Conservation (phyloP, 1,284 basidiomycete species). For the Microbotryum violaceum region DNA sequence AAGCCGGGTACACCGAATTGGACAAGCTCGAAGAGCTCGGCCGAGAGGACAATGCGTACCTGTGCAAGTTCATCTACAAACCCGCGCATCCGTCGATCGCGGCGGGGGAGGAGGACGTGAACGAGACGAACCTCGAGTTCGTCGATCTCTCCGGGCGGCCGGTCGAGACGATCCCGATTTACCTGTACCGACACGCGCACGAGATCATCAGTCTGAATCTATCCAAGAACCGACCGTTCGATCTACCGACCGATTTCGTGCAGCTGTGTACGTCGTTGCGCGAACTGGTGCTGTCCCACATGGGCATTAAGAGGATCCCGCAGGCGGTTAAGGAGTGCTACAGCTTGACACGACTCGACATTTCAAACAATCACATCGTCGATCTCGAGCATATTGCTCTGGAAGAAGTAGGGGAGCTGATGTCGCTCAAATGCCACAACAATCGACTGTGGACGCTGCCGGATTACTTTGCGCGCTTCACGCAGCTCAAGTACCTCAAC, state of each 20-base stretch:
- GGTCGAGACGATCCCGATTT: constrained; percentile 82
- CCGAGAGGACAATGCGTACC: constrained; percentile 71
- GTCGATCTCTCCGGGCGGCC: constrained; percentile 78
- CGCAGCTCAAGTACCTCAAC: constrained; percentile 69
- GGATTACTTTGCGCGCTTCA: constrained; percentile 70
- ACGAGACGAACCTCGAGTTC: constrained; percentile 63
- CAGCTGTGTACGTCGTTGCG: constrained; percentile 77
- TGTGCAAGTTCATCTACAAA: constrained; percentile 70
- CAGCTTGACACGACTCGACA: constrained; percentile 73
- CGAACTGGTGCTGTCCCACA: constrained; percentile 81
- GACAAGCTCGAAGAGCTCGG: constrained; percentile 77
- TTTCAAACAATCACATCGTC: constrained; percentile 86
- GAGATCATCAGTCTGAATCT: constrained; percentile 80
- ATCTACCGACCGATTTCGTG: constrained; percentile 93
- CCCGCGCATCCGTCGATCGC: constrained; percentile 38
- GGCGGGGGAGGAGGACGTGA: constrained; percentile 52
- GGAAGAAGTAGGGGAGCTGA: constrained; percentile 66
- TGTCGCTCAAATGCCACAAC: constrained; percentile 75
- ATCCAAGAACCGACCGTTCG: constrained; percentile 90
- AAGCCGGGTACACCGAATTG: constrained; percentile 76
- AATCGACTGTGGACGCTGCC: constrained; percentile 86
- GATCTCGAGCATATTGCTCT: constrained; percentile 82
- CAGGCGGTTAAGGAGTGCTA: constrained; percentile 68
- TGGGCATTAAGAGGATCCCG: constrained; percentile 91
- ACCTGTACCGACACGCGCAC: constrained; percentile 78